Evolutionary conservation across 768 basidiomycete species (phyloP).

Genomic region (Hericium erinaceus): DNA sequence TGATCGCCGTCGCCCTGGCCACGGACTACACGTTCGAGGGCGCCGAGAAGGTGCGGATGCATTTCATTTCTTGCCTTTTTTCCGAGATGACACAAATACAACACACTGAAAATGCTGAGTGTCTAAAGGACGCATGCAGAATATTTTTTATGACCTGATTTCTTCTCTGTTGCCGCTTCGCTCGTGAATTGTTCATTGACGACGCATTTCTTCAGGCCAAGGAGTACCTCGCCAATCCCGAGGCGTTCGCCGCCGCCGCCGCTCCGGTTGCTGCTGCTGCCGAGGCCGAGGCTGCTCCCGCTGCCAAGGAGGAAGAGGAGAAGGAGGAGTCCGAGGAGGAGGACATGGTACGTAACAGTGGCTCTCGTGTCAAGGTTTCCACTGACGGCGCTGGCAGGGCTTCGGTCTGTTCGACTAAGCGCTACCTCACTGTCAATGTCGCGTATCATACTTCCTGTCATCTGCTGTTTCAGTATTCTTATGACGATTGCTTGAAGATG

Average conservation of each 20-base stretch:
- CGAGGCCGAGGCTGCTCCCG: constrained; percentile 46
- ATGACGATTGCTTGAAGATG: neutral
- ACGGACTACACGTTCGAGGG: constrained; percentile 96
- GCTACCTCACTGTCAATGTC: neutral
- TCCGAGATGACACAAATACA: constrained; percentile 29
- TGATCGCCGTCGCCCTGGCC: constrained; percentile 77
- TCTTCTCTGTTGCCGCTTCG: constrained; percentile 8
- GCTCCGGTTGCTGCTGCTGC: constrained; percentile 46
- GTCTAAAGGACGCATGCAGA: constrained; percentile 35
- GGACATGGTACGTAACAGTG: constrained; percentile 68
- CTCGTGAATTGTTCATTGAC: constrained; percentile 25
- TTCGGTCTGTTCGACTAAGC: constrained; percentile 88
- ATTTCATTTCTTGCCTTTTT: constrained; percentile 10
- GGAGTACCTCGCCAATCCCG: constrained; percentile 95
- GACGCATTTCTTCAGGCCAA: constrained; percentile 52
- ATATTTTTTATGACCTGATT: constrained; percentile 15
- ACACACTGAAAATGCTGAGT: constrained; percentile 83
- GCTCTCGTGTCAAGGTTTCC: neutral
- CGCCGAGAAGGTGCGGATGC: constrained; percentile 69
- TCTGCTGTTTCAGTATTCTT: neutral
- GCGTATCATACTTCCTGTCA: neutral
- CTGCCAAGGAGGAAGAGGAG: constrained; percentile 61
- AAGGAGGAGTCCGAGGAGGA: constrained; percentile 85
- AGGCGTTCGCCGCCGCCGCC: constrained; percentile 86
- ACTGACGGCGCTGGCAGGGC: constrained; percentile 44